Percentiles rank a stretch among this genome's conserved stretches.
These are phyloP conservation scores for Daldinia decipiens DNA, from an alignment of 495 filamentous ascomycete genomes.

Conservation along the genomic window DNA sequence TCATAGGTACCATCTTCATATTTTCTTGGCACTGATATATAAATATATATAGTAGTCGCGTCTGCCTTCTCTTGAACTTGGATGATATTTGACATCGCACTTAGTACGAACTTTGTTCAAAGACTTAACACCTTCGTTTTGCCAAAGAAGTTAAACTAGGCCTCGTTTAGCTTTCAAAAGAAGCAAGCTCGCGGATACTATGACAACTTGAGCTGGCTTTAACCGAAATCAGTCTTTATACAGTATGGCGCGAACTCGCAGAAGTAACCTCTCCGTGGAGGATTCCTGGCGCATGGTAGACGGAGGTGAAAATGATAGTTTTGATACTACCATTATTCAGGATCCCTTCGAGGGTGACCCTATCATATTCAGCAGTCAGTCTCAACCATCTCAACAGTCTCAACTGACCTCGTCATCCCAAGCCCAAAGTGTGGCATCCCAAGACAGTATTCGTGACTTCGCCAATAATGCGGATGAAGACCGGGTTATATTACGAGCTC, in stretches of 20 bases:
- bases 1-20: too few relatives aligned
- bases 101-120: constrained; percentile 1
- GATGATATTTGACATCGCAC: background rate
- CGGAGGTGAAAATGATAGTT: constrained; percentile 61
- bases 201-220: constrained; percentile 22
- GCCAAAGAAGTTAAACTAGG: constrained; percentile 2
- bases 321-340: constrained; percentile 56
- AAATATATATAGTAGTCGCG: constrained; percentile 21
- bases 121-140: background rate
- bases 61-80: constrained; percentile 17
- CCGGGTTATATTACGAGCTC: constrained; percentile 54
- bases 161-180: background rate
- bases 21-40: constrained; percentile 36
- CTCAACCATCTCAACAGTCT: constrained; percentile 48
- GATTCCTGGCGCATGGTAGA: constrained; percentile 64
- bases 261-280: constrained; percentile 47
- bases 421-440: constrained; percentile 51
- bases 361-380: constrained; percentile 53
- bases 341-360: constrained; percentile 53
- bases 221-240: constrained; percentile 3
- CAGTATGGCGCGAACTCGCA: constrained; percentile 35
- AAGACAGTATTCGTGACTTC: constrained; percentile 59
- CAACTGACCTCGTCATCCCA: constrained; percentile 44
- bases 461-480: constrained; percentile 56
- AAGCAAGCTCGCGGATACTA: background rate